Percentiles rank a stretch among this genome's conserved stretches.
Evolutionary conservation across 2,329 filamentous ascomycete species (phyloP).

Genomic region (Hypoxylon sp.): DNA sequence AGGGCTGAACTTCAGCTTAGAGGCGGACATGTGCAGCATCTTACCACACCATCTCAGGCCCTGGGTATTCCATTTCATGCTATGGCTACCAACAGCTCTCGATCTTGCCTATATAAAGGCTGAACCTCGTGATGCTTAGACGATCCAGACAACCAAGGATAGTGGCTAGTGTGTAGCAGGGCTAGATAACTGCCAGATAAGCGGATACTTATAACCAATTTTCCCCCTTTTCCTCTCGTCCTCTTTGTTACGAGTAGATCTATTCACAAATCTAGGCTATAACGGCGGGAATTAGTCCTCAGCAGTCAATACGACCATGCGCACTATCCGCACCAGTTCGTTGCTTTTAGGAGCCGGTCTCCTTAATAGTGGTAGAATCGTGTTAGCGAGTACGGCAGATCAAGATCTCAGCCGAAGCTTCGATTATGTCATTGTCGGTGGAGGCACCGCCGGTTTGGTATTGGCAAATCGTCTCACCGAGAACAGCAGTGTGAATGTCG

Average conservation of each 20-base stretch:
- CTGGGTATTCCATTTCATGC: not conserved
- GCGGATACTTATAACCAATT: not conserved
- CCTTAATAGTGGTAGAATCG: not conserved
- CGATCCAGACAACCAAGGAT: not conserved
- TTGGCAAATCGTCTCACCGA: conserved; percentile 54
- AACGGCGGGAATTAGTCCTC: too few relatives aligned
- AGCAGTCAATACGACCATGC: not conserved
- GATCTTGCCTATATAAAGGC: conserved; percentile 6
- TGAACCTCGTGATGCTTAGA: not conserved
- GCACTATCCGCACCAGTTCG: not conserved
- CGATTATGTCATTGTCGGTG: conserved; percentile 54
- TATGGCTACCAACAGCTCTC: not conserved
- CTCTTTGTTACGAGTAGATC: too few relatives aligned
- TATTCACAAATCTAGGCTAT: too few relatives aligned
- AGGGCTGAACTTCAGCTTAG: conserved; percentile 6
- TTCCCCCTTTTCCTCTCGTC: not conserved
- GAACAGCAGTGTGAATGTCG: conserved; percentile 55
- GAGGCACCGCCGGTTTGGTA: conserved; percentile 58
- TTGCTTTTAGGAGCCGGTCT: conserved; percentile 1
- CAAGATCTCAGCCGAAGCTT: not conserved
- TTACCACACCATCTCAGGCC: not conserved
- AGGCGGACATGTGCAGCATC: not conserved
- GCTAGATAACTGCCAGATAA: not conserved
- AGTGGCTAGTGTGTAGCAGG: not conserved
- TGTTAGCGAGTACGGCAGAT: not conserved